Evolutionary conservation across 2,329 filamentous ascomycete species (phyloP), one percentile per base, ranked within the genome.

Genomic region (Stagonosporopsis cucurbitacearum): DNA sequence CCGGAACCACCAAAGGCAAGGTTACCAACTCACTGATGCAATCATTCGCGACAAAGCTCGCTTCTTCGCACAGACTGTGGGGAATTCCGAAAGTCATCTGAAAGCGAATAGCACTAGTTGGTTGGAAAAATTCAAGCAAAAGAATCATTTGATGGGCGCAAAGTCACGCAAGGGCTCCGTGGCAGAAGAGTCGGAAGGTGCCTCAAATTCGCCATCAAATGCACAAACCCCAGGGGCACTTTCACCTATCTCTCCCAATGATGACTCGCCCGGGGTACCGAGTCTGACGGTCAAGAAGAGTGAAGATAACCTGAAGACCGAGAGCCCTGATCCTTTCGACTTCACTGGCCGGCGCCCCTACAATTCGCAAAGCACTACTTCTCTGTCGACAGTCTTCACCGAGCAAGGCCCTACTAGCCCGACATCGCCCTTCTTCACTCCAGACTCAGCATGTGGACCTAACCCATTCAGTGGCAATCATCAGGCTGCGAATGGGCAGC

Each of bases 61-160:
- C 45, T 88, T 92, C 60, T 97, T 97, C 73, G 88, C 90, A 12
- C 87, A 84, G 36, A 89, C 86, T 22, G 89, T 88, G 30, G 87
- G 86, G 23, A 86, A 87, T 54, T 84, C 87, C 3, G 91, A 96
- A 50, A 86, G 83, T 60, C 86, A 91, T 45, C 76, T 89, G 52
- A 90, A 89, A 67, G 84, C 85, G 44, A 84, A 91, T 62, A 95
- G 86, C 64, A 81, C 86, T 26, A 87, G 82, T 64, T 97, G 94
- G 93, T 82, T 98, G 30, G 92, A 96, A 70, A 96, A 95, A 73
- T 98, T 98, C 81, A 96, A 97, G 80, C 86, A 92, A 72, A 96
- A 94, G 78, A 89, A 96, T 73, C 87, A 84, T 60, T 70, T 88
- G 11, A 75, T 80, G 63, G 80, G 82, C 33, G 77, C 82, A 11